phyloP scores from a whole-genome alignment of 2,329 filamentous ascomycete species.

The Leptodontidium sp. region DNA sequence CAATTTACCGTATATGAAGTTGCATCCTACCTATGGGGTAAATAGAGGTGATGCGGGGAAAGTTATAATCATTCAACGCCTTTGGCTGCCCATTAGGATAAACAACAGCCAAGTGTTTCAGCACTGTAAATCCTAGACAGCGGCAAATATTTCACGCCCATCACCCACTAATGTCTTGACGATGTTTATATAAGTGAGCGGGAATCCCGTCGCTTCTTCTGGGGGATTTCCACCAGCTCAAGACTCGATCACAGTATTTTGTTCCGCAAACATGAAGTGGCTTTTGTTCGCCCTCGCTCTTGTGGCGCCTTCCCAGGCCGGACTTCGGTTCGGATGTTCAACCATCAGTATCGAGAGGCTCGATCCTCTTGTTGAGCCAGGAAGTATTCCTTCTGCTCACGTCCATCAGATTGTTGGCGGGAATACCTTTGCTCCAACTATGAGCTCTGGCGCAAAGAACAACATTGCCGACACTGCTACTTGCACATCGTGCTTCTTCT shows the following conservation, averaged over 20 bases:
- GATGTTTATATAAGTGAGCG: neutral
- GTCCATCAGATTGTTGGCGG: slow-evolving; percentile 22
- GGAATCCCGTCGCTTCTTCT: neutral
- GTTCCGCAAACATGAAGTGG: slow-evolving; percentile 22
- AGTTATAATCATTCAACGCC: neutral
- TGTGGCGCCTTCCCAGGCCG: slow-evolving; percentile 24
- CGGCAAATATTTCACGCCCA: slow-evolving; percentile 9
- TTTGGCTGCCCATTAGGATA: slow-evolving; percentile 13
- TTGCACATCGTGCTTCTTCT: slow-evolving; percentile 36
- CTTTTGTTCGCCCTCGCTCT: slow-evolving; percentile 18
- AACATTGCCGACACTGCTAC: slow-evolving; percentile 17
- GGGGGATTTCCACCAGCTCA: neutral
- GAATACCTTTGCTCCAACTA: slow-evolving; percentile 19
- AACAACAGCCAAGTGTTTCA: slow-evolving; percentile 14
- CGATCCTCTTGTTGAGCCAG: slow-evolving; percentile 24
- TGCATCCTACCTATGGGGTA: slow-evolving; percentile 12
- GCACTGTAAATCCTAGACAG: slow-evolving; percentile 1
- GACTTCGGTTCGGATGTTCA: slow-evolving; percentile 24
- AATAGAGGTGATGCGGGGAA: slow-evolving; percentile 13
- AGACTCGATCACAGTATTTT: neutral
- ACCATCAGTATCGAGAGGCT: slow-evolving; percentile 23
- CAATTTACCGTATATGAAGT: slow-evolving; percentile 10
- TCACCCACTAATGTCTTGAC: neutral
- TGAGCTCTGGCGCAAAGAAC: slow-evolving; percentile 14
- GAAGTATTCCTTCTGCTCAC: slow-evolving; percentile 23